Evolutionary conservation across 768 basidiomycete species (phyloP).

Genomic region (Polyporus arcularius): DNA sequence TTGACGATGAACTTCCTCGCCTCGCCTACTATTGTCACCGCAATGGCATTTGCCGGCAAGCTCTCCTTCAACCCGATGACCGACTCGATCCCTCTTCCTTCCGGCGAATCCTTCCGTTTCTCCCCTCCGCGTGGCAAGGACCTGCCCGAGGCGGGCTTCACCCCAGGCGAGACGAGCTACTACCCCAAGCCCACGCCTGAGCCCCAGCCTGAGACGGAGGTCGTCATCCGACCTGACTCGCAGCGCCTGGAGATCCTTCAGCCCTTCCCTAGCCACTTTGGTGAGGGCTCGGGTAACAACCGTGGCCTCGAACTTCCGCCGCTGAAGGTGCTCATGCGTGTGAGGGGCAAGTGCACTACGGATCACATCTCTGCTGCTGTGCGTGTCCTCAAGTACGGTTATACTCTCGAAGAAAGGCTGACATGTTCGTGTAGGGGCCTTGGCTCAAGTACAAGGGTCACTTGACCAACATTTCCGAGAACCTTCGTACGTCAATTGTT

Average conservation of each 20-base stretch:
- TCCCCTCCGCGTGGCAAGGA: constrained; percentile 80
- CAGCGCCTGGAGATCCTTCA: constrained; percentile 84
- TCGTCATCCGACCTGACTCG: constrained; percentile 77
- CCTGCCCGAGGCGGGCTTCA: constrained; percentile 83
- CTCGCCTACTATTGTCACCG: constrained; percentile 95
- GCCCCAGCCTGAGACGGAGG: constrained; percentile 73
- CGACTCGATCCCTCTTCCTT: constrained; percentile 65
- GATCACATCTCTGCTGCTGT: constrained; percentile 98
- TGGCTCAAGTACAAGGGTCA: constrained; percentile 99
- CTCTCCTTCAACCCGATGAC: constrained; percentile 92
- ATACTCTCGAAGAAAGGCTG: neutral
- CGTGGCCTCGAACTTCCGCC: constrained; percentile 74
- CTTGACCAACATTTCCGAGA: constrained; percentile 94
- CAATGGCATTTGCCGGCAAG: constrained; percentile 94
- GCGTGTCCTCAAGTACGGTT: constrained; percentile 26
- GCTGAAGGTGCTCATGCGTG: constrained; percentile 84
- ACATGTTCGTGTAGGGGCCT: constrained; percentile 62
- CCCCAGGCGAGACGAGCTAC: constrained; percentile 68
- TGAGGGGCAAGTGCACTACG: constrained; percentile 98
- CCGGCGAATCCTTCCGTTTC: constrained; percentile 84
- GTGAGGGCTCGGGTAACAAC: constrained; percentile 41
- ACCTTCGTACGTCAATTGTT: constrained; percentile 63
- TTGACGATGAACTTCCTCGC: constrained; percentile 98
- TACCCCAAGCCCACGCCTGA: constrained; percentile 75
- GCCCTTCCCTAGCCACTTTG: constrained; percentile 84